phyloP scores from a whole-genome alignment of 2,329 filamentous ascomycete species.

The Fusarium palustre region DNA sequence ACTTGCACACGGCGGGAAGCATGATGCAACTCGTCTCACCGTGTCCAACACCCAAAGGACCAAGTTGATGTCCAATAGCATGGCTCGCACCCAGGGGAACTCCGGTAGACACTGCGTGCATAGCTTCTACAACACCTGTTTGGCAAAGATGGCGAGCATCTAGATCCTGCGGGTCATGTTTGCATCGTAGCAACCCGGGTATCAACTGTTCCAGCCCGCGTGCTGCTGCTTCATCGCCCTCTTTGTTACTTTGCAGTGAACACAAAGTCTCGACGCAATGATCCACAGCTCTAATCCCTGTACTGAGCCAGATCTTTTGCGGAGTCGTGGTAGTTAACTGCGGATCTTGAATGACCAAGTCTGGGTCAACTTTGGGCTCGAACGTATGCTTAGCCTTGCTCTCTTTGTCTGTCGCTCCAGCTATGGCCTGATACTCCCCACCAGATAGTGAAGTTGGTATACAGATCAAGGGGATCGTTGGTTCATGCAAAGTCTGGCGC shows the following conservation, averaged over 20 bases:
- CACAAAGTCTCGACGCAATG: slow-evolving; percentile 19
- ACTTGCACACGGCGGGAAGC: slow-evolving; percentile 20
- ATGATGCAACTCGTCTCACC: slow-evolving; percentile 23
- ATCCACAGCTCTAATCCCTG: neutral
- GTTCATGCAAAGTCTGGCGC: neutral
- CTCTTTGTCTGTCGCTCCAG: slow-evolving; percentile 10
- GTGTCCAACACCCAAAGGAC: slow-evolving; percentile 10
- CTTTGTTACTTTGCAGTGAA: slow-evolving; percentile 9
- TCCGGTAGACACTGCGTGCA: slow-evolving; percentile 18
- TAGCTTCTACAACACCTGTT: neutral
- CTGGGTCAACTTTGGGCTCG: neutral
- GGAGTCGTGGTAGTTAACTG: slow-evolving; percentile 10
- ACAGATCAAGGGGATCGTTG: slow-evolving; percentile 12
- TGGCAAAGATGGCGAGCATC: slow-evolving; percentile 18
- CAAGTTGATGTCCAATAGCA: slow-evolving; percentile 24
- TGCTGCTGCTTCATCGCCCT: neutral
- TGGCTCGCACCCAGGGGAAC: slow-evolving; percentile 20
- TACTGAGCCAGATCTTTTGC: slow-evolving; percentile 9
- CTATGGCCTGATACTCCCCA: slow-evolving; percentile 17
- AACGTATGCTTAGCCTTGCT: slow-evolving; percentile 15
- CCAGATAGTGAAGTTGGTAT: slow-evolving; percentile 18
- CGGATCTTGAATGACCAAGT: slow-evolving; percentile 10
- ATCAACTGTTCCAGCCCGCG: slow-evolving; percentile 2
- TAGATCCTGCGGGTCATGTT: neutral
- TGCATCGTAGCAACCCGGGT: slow-evolving; percentile 2